Evolutionary conservation across 2,329 filamentous ascomycete species (phyloP), one percentile per base, ranked within the genome.

Genomic region (Penicillium sp.): DNA sequence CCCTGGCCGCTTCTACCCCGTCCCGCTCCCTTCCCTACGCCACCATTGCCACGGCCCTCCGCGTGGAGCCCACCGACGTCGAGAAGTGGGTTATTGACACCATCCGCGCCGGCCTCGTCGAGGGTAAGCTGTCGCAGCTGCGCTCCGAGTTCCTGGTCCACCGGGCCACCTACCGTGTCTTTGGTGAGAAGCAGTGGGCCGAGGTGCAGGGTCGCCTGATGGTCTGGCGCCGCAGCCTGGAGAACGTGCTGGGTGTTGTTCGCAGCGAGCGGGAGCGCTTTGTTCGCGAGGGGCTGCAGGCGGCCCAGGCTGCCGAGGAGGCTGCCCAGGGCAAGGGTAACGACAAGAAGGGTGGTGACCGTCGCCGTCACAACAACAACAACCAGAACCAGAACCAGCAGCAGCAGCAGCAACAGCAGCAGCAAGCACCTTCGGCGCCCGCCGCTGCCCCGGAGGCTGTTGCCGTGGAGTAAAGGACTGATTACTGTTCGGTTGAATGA

Each of bases 21-120:
- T 87, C 82, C 63, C 87, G 91, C 64, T 88, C 93, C 64, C 85
- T 98, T 45, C 85, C 91, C 53, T 98, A 98, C 74, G 77, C 79
- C 58, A 81, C 81, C 64, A 96, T 98, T 66, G 81, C 86, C 57
- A 85, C 85, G 66, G 85, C 88, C 5, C 82, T 98, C 40, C 85
- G 93, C 71, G 83, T 98, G 49, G 83, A 88, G 39, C 66, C 75
- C 41, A 83, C 87, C 57, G 88, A 97, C 56, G 88, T 97, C 37
- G 93, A 98, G 78, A 86, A 90, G 79, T 98, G 93, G 93, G 88
- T 94, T 59, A 98, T 98, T 64, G 93, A 98, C 69, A 90, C 94
- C 60, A 96, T 98, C 73, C 88, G 93, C 60, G 88, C 90, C 42
- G 89, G 90, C 31, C 82, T 98, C 33, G 88, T 98, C 45, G 93